These are phyloP conservation scores for Kodamaea sp. DNA, from an alignment of 1,139 yeast genomes.

Conservation along the genomic window DNA sequence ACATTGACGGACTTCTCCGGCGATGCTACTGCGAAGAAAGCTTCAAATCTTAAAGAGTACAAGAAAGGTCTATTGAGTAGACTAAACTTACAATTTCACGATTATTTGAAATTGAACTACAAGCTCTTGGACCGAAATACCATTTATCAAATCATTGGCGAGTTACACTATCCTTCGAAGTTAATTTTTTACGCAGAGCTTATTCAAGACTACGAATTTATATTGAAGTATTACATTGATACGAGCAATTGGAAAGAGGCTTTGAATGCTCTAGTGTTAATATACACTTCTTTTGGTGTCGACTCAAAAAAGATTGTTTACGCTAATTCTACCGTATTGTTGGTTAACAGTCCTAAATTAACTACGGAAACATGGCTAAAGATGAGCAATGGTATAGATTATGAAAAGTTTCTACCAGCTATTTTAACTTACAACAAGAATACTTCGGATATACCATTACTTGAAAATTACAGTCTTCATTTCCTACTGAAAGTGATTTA, in stretches of 20 bases:
- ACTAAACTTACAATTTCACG: slow-evolving; percentile 40
- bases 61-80: slow-evolving; percentile 13
- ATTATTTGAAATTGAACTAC: slow-evolving; percentile 54
- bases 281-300: slow-evolving; percentile 41
- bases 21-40: background rate
- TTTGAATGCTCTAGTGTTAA: slow-evolving; percentile 53
- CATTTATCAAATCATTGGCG: slow-evolving; percentile 68
- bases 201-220: slow-evolving; percentile 67
- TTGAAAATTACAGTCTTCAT: slow-evolving; percentile 63
- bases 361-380: slow-evolving; percentile 84
- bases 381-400: slow-evolving; percentile 45
- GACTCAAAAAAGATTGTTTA: slow-evolving; percentile 48
- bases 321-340: slow-evolving; percentile 63
- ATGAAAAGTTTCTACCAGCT: slow-evolving; percentile 71
- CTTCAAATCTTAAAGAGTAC: background rate
- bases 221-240: slow-evolving; percentile 68
- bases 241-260: slow-evolving; percentile 76
- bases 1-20: background rate
- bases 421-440: slow-evolving; percentile 64
- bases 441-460: slow-evolving; percentile 26
- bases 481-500: slow-evolving; percentile 64
- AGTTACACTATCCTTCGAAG: slow-evolving; percentile 65
- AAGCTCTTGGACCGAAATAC: slow-evolving; percentile 60
- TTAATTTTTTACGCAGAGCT: slow-evolving; percentile 68
- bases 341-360: slow-evolving; percentile 66